Evolutionary conservation across 192 early-diverging fungal genomes (phyloP), one percentile per base, ranked within the genome.

Genomic region (Gaertneriomyces sp.): DNA sequence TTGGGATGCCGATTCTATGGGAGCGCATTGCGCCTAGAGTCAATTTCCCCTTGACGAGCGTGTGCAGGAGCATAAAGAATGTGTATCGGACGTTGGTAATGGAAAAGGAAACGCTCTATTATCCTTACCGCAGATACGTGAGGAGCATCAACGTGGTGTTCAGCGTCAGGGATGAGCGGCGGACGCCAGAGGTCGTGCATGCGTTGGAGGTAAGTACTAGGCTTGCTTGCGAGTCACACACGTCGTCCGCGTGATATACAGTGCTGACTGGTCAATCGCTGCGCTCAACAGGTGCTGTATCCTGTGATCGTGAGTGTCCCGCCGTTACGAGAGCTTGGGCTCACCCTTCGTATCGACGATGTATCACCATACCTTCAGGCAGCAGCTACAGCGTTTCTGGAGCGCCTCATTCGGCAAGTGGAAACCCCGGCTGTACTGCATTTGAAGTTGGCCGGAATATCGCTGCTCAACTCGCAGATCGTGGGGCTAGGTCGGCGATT

Each of bases 381-480:
- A 12, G 60, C 66, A n/a, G 66, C 58, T 4, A 68, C 57, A 16
- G 66, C 58, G 7, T 68, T 68, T 52, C 57, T 68, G 2, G 66
- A 68, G 47, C 42, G 66, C 8, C 57, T 68, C 17, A 68, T 68
- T 17, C 42, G 66, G 6, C 46, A 60, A 8, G 33, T 58, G 39
- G 57, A 55, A 41, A 55, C 66, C 9, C 25, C 66, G 6, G 25
- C 44, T 8, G 58, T 58, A 4, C 57, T 68, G 2, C 60, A 58
- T 55, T 41, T 68, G 20, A 68, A 68, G 49, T 20, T 68, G 44
- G 66, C 66, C 8, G 66, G 66, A 9, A 42, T 68, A 51, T 55
- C 66, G n/a, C 46, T 68, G 12, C 41, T 68, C 33, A 58, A 68
- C 66, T 68, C 66, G n/a, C 66, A 68, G 43, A 60, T 55, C 39